Evolutionary conservation across 352 stramenopile species (phyloP), one percentile per base, ranked within the genome.

Genomic region (Phytophthora kernoviae): DNA sequence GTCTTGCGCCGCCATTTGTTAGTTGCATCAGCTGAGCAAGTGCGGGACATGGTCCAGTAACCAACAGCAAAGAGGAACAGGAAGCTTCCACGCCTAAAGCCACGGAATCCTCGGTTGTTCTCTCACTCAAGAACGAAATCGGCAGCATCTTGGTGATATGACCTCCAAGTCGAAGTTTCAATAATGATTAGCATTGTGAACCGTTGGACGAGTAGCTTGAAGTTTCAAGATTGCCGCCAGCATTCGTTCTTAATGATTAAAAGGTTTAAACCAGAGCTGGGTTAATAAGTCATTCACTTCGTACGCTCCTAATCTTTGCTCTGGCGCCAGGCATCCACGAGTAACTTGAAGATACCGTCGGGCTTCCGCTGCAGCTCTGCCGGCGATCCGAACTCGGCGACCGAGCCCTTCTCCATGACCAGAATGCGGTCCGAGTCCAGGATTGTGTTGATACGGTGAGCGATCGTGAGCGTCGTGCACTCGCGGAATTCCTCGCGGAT

Each of bases 401-500:
- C 87, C n/a, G 71, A 75, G 15, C 97, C 97, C 42, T 91, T 71
- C 55, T 98, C 96, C 77, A 99, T 93, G 1, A 99, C 97, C n/a
- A 99, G 65, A 36, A 99, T 94, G 30, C 77, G 76, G 73, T 99
- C 97, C 53, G 88, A 96, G 71, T 99, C 96, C 73, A 98, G 93
- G 53, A 99, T 98, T 5, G 97, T 99, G 69, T 99, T 93, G 39
- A 99, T 77, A 21, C 97, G 88, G 74, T 99, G 97, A 30, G 97
- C 97, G 61, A 99, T 98, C 10, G 93, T 98, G 1, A 99, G 63
- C 30, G 97, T 78, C 12, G 97, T 99, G 59, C 81, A 98, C 24
- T 96, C 79, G 6, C 62, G 61, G 76, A 99, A 99, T 50, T 98
- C 93, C 50, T 95, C 68, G 45, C 95, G 82, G 57, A 98, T 97